These are phyloP conservation scores for Yamadazyma triangularis DNA, from an alignment of 1,139 yeast genomes.

Conservation along the genomic window DNA sequence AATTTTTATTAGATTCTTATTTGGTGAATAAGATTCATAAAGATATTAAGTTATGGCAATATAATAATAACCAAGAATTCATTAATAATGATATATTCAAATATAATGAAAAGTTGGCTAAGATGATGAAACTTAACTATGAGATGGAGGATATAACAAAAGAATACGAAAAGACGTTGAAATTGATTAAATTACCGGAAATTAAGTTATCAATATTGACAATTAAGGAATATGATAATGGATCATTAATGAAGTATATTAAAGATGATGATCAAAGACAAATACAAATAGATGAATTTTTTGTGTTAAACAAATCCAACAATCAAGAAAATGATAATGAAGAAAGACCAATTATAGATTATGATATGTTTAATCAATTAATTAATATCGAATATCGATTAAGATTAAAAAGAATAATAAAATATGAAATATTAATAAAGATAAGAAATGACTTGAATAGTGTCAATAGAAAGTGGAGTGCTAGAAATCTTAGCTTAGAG, in stretches of 20 bases:
- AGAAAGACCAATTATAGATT: conserved; percentile 22
- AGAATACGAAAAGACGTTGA: conserved; percentile 22
- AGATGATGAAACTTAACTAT: conserved; percentile 25
- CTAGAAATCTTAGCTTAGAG: conserved; percentile 33
- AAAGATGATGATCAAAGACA: neutral
- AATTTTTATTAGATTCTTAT: conserved; percentile 32
- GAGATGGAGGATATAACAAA: conserved; percentile 19
- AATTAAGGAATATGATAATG: conserved; percentile 20
- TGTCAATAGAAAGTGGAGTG: conserved; percentile 38
- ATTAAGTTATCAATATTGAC: conserved; percentile 28
- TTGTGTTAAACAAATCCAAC: too few relatives aligned
- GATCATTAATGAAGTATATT: conserved; percentile 8
- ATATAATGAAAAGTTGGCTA: conserved; percentile 29
- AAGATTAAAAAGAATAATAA: conserved; percentile 29
- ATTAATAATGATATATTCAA: conserved; percentile 19
- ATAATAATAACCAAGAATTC: conserved; percentile 15
- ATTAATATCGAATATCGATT: conserved; percentile 32
- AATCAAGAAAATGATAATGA: conserved; percentile 1
- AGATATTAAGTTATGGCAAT: conserved; percentile 30
- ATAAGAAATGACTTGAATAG: conserved; percentile 28
- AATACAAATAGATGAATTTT: conserved; percentile 16
- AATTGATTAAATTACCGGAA: conserved; percentile 24
- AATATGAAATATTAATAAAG: conserved; percentile 31
- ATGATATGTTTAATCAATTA: conserved; percentile 24
- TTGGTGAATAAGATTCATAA: conserved; percentile 27